These are phyloP conservation scores for Giardia duodenalis DNA, from an alignment of 208 protist genomes.

Conservation along the genomic window DNA sequence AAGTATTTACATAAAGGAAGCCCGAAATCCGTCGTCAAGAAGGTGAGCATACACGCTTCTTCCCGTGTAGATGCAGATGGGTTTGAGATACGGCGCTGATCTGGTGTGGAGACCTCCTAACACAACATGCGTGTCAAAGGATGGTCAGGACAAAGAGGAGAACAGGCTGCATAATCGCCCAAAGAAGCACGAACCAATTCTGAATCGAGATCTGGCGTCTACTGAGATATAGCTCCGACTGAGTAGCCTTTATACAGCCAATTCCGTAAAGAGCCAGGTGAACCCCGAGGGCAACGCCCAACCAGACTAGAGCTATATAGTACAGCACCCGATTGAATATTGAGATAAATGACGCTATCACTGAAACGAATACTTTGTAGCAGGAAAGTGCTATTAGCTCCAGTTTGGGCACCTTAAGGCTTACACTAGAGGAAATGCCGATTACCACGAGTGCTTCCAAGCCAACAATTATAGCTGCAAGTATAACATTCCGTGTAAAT, in stretches of 20 bases:
- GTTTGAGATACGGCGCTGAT: not conserved
- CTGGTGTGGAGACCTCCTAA: not conserved
- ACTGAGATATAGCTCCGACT: not conserved
- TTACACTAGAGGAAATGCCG: not conserved
- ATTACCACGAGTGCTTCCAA: not conserved
- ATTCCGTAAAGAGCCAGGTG: not conserved
- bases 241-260: not conserved
- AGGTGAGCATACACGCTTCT: not conserved
- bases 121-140: not conserved
- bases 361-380: not conserved
- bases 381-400: not conserved
- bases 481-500: not conserved
- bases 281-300: not conserved
- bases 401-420: not conserved
- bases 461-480: not conserved
- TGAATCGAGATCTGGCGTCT: not conserved
- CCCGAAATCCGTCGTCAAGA: not conserved
- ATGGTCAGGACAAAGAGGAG: not conserved
- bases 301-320: not conserved
- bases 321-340: not conserved
- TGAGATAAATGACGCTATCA: not conserved
- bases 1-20: not conserved
- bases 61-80: not conserved
- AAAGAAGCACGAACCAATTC: not conserved
- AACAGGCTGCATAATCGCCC: not conserved